A percentile compares a stretch with the other conserved stretches of the same genome.
Conservation (phyloP, 1,284 basidiomycete species). For the Schizophyllum commune region DNA sequence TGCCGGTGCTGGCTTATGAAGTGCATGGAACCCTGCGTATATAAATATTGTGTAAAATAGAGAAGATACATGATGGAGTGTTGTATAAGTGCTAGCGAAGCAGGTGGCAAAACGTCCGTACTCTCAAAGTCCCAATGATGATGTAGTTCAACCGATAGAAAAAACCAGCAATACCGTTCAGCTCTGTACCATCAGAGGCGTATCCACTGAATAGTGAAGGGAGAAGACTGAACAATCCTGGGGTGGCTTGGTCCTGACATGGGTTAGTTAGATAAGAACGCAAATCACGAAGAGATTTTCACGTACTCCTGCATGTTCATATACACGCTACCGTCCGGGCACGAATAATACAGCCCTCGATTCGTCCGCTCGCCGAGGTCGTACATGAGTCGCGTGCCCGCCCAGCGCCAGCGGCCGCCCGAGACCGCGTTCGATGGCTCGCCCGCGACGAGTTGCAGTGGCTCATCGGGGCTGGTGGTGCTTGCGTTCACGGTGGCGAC, state of each 20-base stretch:
- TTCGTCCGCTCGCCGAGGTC: neutral
- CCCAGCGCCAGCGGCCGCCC: neutral
- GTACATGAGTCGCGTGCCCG: neutral
- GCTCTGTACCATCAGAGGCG: too few species aligned
- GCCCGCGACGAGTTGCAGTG: neutral
- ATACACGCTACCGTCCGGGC: constrained; percentile 9
- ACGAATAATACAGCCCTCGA: neutral
- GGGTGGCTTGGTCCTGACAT: neutral
- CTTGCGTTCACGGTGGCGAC: neutral
- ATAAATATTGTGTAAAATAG: too few species aligned
- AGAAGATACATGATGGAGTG: too few species aligned
- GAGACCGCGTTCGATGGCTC: neutral
- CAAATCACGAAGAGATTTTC: neutral
- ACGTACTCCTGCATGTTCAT: constrained; percentile 6
- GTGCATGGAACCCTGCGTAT: too few species aligned
- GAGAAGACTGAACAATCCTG: neutral
- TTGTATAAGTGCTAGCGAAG: too few species aligned
- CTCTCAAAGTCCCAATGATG: too few species aligned
- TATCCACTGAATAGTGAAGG: neutral
- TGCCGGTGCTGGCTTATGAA: too few species aligned
- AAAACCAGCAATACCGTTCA: too few species aligned
- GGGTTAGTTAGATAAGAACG: neutral
- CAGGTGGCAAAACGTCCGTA: too few species aligned
- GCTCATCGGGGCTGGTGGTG: neutral
- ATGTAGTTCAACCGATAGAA: too few species aligned